These are phyloP conservation scores for Melaleuca alternifolia DNA, from an alignment of 345 rosid genomes.

Conservation along the genomic window DNA sequence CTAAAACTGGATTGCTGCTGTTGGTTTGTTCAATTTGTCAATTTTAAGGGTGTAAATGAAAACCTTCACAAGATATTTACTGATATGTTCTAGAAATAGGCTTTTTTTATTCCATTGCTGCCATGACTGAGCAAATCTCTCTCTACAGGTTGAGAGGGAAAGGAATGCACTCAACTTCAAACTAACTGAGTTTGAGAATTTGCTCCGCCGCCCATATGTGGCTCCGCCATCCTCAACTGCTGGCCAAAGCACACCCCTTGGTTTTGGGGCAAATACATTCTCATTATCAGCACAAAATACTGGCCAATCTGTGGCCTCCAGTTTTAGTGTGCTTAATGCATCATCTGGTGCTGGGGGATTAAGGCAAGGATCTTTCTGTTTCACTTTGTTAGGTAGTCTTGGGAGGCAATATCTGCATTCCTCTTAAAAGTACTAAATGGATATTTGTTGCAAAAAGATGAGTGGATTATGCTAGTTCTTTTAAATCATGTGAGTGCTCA, in stretches of 20 bases:
- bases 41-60: background rate
- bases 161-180: constrained; percentile 50
- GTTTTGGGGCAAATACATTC: constrained; percentile 17
- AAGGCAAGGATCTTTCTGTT: background rate
- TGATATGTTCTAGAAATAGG: background rate
- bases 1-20: background rate
- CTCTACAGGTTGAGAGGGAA: constrained; percentile 65
- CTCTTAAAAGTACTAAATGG: background rate
- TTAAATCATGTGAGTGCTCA: background rate
- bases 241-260: constrained; percentile 11
- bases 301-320: constrained; percentile 31
- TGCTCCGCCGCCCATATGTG: constrained; percentile 47
- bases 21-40: background rate
- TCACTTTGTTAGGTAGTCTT: background rate
- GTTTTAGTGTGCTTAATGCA: constrained; percentile 27
- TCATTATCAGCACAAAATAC: constrained; percentile 29
- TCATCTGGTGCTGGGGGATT: background rate
- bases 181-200: constrained; percentile 49
- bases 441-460: background rate
- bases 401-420: background rate
- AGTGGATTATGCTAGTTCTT: background rate
- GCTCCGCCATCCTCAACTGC: constrained; percentile 18
- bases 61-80: background rate
- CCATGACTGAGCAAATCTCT: background rate
- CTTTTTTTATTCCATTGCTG: background rate